Percentiles rank a stretch among this genome's conserved stretches.
phyloP scores from a whole-genome alignment of 169 alveolate genomes.

The Haemoproteus tartakovskyi region DNA sequence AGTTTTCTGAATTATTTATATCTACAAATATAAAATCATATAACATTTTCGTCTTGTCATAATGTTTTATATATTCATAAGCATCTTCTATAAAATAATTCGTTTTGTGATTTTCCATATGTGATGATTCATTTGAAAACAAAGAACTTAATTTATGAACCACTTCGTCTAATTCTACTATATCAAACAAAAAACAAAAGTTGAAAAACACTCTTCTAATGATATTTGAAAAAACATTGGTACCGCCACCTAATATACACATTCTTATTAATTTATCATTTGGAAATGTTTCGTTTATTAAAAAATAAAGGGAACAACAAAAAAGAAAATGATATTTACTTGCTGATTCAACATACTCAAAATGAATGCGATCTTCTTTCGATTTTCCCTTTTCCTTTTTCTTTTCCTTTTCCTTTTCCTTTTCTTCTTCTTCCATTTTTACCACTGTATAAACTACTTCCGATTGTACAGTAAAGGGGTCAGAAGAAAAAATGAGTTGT shows the following conservation, averaged over 20 bases:
- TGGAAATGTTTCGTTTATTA: slow-evolving; percentile 1
- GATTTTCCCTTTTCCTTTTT: neutral
- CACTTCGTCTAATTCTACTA: slow-evolving; percentile 56
- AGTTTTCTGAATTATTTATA: slow-evolving; percentile 48
- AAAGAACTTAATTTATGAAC: slow-evolving; percentile 16
- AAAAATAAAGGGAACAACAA: slow-evolving; percentile 46
- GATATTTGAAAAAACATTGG: slow-evolving; percentile 55
- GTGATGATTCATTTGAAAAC: slow-evolving; percentile 9
- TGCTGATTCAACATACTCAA: slow-evolving; percentile 57
- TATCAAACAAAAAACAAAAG: slow-evolving; percentile 10
- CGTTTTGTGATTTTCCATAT: slow-evolving; percentile 6
- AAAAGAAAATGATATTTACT: slow-evolving; percentile 53
- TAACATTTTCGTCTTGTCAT: neutral
- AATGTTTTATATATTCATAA: slow-evolving; percentile 21
- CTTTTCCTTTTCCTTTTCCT: neutral
- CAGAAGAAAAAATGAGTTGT: slow-evolving; percentile 77
- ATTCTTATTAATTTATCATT: neutral
- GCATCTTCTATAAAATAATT: slow-evolving; percentile 50
- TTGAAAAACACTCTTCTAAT: slow-evolving; percentile 24
- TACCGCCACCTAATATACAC: slow-evolving; percentile 64
- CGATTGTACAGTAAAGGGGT: slow-evolving; percentile 76
- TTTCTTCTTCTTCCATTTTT: neutral
- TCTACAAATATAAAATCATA: slow-evolving; percentile 54
- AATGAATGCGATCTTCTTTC: neutral
- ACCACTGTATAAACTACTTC: slow-evolving; percentile 57